Base-by-base conservation (phyloP, 129 eudicot genomes). In the Tagetes patula region DNA sequence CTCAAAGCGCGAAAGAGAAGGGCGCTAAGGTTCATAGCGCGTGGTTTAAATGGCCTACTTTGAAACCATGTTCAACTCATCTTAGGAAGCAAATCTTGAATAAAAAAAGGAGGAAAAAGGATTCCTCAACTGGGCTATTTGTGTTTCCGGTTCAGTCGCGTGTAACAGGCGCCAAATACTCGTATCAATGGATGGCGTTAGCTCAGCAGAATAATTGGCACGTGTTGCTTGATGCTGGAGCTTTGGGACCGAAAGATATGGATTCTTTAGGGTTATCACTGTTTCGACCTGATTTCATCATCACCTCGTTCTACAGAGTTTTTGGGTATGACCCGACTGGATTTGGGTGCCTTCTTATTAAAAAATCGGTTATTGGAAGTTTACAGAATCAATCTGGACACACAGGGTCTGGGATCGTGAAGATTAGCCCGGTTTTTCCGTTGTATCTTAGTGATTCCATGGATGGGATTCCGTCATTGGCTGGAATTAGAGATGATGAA, bases 151-250 rank as follows among this genome's bases (percentile, higher is more conserved):
- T 80, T 55, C 84, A 80, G 66, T 80, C 84, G 20, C 65, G 84
- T 38, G 84, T 80, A 31, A 80, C 84, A 0, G 84, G 84, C 12
- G 80, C 84, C 0, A 80, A 80, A 54, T 80, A 80, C 76, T 80
- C 84, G 47, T 80, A 80, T 42, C 84, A 80, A 34, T 80, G 84
- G 84, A 80, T 80, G 84, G 84, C 84, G 4, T 75, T 80, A 37
- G 84, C 84, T 36, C 84, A 80, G 42, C 80, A 80, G 37, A 80
- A 80, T 62, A 80, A 80, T 10, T 80, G 84, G 84, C 84, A 80
- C 37, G 84, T 80, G 50, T 69, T 80, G 62, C 80, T 80, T 14
- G 84, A 80, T 60, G 84, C 84, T 9, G 84, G 84, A 12, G 84
- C 84, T 2, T 80, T 80, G 46, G 84, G 84, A 40, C 84, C 84